These are phyloP conservation scores for Colletotrichum nymphaeae DNA, from an alignment of 2,329 filamentous ascomycete species.

Conservation along the genomic window DNA sequence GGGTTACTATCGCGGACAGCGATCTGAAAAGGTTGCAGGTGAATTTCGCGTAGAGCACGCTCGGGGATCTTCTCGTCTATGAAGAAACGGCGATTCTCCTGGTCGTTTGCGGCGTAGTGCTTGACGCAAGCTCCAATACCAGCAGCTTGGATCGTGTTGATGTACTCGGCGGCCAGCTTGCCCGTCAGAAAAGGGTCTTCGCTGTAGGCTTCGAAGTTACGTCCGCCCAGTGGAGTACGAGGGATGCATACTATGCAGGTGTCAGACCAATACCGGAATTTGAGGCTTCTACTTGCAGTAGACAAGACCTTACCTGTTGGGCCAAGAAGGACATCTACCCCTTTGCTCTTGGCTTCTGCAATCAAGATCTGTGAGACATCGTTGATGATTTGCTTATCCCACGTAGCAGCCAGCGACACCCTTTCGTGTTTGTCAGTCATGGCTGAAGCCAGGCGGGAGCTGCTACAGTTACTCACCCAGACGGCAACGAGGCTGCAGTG, in stretches of 20 bases:
- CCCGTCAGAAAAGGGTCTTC: slow-evolving; percentile 80
- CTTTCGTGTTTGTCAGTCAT: neutral
- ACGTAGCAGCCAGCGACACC: neutral
- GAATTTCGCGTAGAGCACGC: slow-evolving; percentile 49
- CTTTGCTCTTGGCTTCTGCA: neutral
- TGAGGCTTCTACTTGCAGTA: neutral
- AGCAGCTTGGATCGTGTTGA: slow-evolving; percentile 64
- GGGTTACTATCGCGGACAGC: slow-evolving; percentile 54
- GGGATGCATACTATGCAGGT: neutral
- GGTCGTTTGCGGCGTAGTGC: slow-evolving; percentile 77
- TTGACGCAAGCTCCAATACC: slow-evolving; percentile 59
- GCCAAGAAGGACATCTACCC: neutral
- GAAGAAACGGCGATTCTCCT: slow-evolving; percentile 58
- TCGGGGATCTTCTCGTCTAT: slow-evolving; percentile 43
- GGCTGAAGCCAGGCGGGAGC: fast-evolving
- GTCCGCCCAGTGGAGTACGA: slow-evolving; percentile 70
- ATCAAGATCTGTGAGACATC: neutral
- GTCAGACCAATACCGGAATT: neutral
- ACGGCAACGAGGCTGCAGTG: neutral
- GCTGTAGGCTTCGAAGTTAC: slow-evolving; percentile 88
- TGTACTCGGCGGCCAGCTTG: slow-evolving; percentile 69
- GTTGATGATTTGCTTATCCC: neutral
- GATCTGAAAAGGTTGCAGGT: slow-evolving; percentile 58
- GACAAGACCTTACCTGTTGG: neutral
- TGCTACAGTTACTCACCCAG: neutral